Percentiles rank a stretch among this genome's conserved stretches.
Conservation (phyloP, 2,329 filamentous ascomycete species). For the Claviceps sp. region DNA sequence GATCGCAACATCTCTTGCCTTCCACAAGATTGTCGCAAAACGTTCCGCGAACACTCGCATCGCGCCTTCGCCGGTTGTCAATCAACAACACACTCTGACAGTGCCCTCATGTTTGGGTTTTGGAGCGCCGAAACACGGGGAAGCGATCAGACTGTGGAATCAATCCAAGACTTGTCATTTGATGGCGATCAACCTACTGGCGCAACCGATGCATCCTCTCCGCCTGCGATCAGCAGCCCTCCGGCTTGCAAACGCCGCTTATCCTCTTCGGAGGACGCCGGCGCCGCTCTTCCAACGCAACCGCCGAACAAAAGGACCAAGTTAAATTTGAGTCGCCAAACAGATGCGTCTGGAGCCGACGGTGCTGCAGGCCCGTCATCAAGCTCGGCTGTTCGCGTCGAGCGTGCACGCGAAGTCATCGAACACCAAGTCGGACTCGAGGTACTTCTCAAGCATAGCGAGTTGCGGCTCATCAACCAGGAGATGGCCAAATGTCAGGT, state of each 20-base stretch:
- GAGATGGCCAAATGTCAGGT: constrained; percentile 93
- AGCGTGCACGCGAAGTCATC: constrained; percentile 56
- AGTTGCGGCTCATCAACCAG: constrained; percentile 86
- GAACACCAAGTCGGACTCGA: constrained; percentile 82
- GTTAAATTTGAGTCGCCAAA: constrained; percentile 14
- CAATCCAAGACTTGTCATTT: neutral
- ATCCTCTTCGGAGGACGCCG: constrained; percentile 15
- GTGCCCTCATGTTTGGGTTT: constrained; percentile 47
- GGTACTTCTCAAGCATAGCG: constrained; percentile 86
- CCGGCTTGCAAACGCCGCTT: constrained; percentile 27
- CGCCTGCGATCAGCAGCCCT: neutral
- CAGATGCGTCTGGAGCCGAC: neutral
- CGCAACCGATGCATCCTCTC: neutral
- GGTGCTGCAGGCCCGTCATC: constrained; percentile 9
- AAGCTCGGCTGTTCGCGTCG: constrained; percentile 16
- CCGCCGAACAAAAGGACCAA: constrained; percentile 29
- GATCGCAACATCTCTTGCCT: neutral
- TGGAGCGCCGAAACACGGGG: constrained; percentile 45
- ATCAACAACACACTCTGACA: constrained; percentile 12
- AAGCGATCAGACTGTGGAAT: constrained; percentile 36
- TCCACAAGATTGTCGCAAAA: constrained; percentile 5
- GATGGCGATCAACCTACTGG: constrained; percentile 18
- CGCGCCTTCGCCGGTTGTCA: constrained; percentile 7
- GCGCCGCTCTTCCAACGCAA: constrained; percentile 1
- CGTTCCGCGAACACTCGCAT: constrained; percentile 4